These are phyloP conservation scores for Aspergillus sp. DNA, from an alignment of 2,329 filamentous ascomycete genomes.

Conservation along the genomic window DNA sequence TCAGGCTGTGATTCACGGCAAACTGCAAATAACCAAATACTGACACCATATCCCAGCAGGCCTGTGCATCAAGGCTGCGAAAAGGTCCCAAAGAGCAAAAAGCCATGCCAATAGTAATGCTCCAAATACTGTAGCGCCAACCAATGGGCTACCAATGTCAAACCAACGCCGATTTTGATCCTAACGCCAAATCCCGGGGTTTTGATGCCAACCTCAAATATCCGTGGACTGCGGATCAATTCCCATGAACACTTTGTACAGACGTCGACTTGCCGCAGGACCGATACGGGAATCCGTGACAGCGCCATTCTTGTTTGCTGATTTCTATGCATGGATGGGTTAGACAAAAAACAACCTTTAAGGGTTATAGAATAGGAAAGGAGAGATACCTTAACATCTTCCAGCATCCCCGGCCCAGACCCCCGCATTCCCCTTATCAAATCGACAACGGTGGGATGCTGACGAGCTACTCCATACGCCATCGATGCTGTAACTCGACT, in stretches of 20 bases:
- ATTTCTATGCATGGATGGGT: slow-evolving; percentile 38
- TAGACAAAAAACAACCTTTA: not conserved
- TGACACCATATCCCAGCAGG: not conserved
- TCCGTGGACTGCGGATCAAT: slow-evolving; percentile 47
- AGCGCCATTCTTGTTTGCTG: slow-evolving; percentile 48
- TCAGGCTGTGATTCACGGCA: too few relatives aligned
- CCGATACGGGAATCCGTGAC: slow-evolving; percentile 47
- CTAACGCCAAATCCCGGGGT: not conserved
- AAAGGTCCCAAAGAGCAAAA: not conserved
- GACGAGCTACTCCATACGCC: slow-evolving; percentile 65
- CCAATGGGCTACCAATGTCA: not conserved
- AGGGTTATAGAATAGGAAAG: not conserved
- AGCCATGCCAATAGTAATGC: not conserved
- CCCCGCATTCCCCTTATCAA: slow-evolving; percentile 60
- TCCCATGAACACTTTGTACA: slow-evolving; percentile 52
- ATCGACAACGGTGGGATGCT: slow-evolving; percentile 59
- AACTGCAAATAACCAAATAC: not conserved
- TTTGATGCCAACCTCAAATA: slow-evolving; percentile 30
- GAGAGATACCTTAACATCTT: slow-evolving; percentile 51
- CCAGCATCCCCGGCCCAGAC: slow-evolving; percentile 61
- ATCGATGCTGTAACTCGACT: slow-evolving; percentile 69
- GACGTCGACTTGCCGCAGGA: slow-evolving; percentile 47
- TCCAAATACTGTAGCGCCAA: not conserved
- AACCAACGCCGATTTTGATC: not conserved
- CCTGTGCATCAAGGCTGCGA: not conserved